A percentile compares a stretch with the other conserved stretches of the same genome.
Evolutionary conservation across 768 basidiomycete genomes (phyloP).

Genomic region (Rhizopogon rudus): DNA sequence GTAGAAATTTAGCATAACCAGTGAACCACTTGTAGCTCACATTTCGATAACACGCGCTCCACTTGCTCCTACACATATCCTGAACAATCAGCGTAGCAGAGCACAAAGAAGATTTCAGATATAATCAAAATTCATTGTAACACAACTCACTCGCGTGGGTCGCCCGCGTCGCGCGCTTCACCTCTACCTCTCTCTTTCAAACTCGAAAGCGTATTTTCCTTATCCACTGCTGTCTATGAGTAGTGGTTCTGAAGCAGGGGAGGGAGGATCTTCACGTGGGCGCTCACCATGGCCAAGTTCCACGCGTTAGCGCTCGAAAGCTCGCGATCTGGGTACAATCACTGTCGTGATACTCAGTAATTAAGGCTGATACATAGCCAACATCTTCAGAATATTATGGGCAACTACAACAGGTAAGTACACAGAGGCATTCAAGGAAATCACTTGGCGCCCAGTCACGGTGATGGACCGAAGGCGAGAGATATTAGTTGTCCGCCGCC

Average conservation of each 20-base stretch:
- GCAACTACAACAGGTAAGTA: too few relatives aligned
- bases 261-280: too few relatives aligned
- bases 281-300: too few relatives aligned
- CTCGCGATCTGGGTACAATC: too few relatives aligned
- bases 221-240: background rate
- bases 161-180: constrained; percentile 1
- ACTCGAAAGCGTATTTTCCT: constrained; percentile 9
- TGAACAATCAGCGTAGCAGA: background rate
- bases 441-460: background rate
- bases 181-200: constrained; percentile 6
- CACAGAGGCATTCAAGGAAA: too few relatives aligned
- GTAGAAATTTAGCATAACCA: background rate
- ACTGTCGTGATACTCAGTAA: too few relatives aligned
- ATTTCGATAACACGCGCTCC: background rate
- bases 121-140: background rate
- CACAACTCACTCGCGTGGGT: background rate
- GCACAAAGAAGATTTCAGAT: too few relatives aligned
- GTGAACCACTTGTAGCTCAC: background rate
- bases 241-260: too few relatives aligned
- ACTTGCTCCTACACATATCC: background rate
- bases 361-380: too few relatives aligned
- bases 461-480: too few relatives aligned
- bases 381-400: too few relatives aligned
- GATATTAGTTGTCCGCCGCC: background rate
- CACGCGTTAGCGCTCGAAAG: too few relatives aligned